Percentiles rank a stretch among this genome's conserved stretches.
Evolutionary conservation across 306 rosid species (phyloP).

Genomic region (Benincasa hispida): DNA sequence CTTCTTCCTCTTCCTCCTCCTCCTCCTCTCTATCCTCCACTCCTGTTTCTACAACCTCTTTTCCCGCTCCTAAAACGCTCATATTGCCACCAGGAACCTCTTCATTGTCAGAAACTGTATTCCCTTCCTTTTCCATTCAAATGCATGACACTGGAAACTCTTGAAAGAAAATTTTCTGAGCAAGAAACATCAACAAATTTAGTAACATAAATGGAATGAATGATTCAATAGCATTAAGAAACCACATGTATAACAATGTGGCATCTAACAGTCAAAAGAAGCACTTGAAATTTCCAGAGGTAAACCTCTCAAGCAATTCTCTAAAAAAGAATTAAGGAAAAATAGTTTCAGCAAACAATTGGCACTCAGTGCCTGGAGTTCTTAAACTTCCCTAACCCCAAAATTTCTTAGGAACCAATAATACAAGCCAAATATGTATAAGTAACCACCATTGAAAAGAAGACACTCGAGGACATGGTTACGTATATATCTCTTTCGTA

Average conservation of each 20-base stretch:
- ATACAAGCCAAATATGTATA: neutral
- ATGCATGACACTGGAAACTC: neutral
- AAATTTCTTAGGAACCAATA: neutral
- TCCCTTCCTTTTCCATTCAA: constrained; percentile 6
- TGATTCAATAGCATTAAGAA: neutral
- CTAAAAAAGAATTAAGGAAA: neutral
- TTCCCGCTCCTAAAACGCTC: neutral
- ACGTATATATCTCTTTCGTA: no score
- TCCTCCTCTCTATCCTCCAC: constrained; percentile 14
- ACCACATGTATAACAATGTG: neutral
- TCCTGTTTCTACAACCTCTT: neutral
- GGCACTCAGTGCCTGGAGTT: neutral
- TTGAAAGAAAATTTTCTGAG: neutral
- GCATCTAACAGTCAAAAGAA: neutral
- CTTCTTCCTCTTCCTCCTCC: constrained; percentile 25
- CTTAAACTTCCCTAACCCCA: neutral
- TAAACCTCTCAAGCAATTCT: neutral
- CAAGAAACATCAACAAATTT: neutral
- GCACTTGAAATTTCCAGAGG: neutral
- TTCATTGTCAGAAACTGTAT: neutral
- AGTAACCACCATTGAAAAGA: neutral
- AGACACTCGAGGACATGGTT: neutral
- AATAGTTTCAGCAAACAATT: neutral
- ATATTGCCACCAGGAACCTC: constrained; percentile 9
- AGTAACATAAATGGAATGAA: neutral